Evolutionary conservation across 306 rosid species (phyloP).

Genomic region (Dryas octopetala): DNA sequence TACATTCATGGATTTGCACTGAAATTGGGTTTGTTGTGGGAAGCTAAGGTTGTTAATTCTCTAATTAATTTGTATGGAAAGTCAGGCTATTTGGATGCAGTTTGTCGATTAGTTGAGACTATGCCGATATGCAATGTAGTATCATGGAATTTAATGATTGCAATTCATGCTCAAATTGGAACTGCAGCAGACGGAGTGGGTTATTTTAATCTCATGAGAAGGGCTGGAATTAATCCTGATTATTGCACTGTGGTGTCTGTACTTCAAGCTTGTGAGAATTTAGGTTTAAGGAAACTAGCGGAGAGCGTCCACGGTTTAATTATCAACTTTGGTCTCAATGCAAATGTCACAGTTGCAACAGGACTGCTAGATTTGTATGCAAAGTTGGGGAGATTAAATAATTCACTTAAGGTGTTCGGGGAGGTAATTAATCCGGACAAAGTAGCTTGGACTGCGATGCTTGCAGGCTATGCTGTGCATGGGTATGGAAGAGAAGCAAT

Average conservation of each 20-base stretch:
- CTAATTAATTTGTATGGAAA: constrained; percentile 70
- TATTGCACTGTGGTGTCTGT: constrained; percentile 58
- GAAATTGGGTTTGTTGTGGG: constrained; percentile 53
- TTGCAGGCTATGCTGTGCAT: constrained; percentile 64
- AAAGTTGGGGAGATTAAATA: constrained; percentile 61
- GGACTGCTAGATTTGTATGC: constrained; percentile 58
- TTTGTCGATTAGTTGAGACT: constrained; percentile 51
- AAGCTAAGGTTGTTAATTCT: constrained; percentile 59
- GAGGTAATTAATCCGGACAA: constrained; percentile 57
- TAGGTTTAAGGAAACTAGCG: constrained; percentile 45
- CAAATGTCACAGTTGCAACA: constrained; percentile 45
- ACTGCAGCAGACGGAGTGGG: constrained; percentile 39
- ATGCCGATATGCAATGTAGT: constrained; percentile 45
- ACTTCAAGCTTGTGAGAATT: constrained; percentile 61
- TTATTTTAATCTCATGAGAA: constrained; percentile 55
- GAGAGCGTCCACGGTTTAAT: constrained; percentile 60
- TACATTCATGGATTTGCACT: constrained; percentile 57
- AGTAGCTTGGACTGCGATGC: constrained; percentile 82
- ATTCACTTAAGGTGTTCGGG: constrained; percentile 47
- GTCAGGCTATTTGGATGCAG: constrained; percentile 42
- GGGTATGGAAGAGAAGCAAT: constrained; percentile 63
- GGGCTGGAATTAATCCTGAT: constrained; percentile 49
- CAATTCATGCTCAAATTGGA: constrained; percentile 45
- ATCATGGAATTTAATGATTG: constrained; percentile 71
- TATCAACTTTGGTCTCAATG: constrained; percentile 40